Conservation (phyloP, 2,329 filamentous ascomycete genomes). For the Cercospora brassicicola region DNA sequence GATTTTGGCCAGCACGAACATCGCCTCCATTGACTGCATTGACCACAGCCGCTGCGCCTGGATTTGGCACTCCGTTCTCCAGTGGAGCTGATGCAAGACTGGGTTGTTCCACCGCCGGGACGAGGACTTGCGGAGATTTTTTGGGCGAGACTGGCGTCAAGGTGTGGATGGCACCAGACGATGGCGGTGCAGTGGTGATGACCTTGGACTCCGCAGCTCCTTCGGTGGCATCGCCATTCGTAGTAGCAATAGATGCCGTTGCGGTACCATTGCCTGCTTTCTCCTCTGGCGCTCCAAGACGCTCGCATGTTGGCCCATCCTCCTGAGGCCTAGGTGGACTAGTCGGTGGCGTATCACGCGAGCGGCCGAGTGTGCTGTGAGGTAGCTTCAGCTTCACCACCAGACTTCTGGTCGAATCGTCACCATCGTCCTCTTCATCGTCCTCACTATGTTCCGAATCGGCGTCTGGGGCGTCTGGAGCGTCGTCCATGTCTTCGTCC, state of each 20-base stretch:
- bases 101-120: constrained; percentile 7
- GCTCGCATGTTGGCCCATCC: constrained; percentile 3
- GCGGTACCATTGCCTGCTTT: neutral
- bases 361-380: neutral
- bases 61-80: neutral
- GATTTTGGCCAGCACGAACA: neutral
- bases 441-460: constrained; percentile 50
- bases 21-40: neutral
- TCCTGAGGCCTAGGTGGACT: constrained; percentile 22
- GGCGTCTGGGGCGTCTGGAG: constrained; percentile 56
- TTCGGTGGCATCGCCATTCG: constrained; percentile 3
- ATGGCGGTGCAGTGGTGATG: neutral
- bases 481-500: constrained; percentile 49
- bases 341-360: constrained; percentile 25
- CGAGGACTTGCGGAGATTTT: constrained; percentile 15
- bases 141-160: constrained; percentile 13
- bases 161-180: constrained; percentile 11
- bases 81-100: constrained; percentile 1
- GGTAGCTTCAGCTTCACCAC: constrained; percentile 66
- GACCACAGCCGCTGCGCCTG: neutral
- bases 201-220: neutral
- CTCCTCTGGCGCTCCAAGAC: neutral
- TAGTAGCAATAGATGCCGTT: neutral
- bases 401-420: constrained; percentile 52
- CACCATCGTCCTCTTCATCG: constrained; percentile 38